Conservation (phyloP, 1,284 basidiomycete genomes). For the Vanrija pseudolonga region DNA sequence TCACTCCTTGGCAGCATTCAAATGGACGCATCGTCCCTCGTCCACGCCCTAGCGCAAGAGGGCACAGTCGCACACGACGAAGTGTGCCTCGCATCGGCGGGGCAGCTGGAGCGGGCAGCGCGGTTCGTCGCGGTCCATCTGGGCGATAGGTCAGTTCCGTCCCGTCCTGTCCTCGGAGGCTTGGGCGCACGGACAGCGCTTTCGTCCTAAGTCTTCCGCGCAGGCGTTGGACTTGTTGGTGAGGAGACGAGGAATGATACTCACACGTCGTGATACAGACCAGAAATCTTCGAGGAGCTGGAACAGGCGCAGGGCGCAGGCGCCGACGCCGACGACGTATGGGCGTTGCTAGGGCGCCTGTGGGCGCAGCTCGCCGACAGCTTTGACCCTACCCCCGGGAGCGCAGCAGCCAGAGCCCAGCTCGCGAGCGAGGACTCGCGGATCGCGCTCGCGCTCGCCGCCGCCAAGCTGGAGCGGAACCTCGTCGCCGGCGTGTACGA, state of each 20-base stretch:
- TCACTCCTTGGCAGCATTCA: background rate
- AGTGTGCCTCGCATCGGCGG: slow-evolving; percentile 10
- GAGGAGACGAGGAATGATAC: background rate
- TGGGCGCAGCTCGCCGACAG: slow-evolving; percentile 7
- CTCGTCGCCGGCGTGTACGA: slow-evolving; percentile 33
- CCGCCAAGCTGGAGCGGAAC: slow-evolving; percentile 42
- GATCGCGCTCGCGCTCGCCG: slow-evolving; percentile 22
- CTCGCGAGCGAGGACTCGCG: slow-evolving; percentile 16
- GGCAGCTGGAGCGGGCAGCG: slow-evolving; percentile 19
- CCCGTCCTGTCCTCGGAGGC: too few relatives aligned
- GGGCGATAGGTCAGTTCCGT: slow-evolving; percentile 24
- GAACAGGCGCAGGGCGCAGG: background rate
- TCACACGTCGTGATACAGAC: slow-evolving; percentile 12
- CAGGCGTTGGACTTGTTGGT: background rate
- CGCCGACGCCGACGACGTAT: slow-evolving; percentile 9
- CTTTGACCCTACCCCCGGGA: slow-evolving; percentile 1
- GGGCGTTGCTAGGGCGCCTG: background rate
- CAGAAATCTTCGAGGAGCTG: slow-evolving; percentile 12
- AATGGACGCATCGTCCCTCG: background rate
- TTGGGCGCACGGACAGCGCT: background rate
- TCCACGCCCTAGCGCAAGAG: background rate
- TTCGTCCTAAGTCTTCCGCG: background rate
- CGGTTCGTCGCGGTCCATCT: slow-evolving; percentile 31
- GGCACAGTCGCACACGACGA: slow-evolving; percentile 14
- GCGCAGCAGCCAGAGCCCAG: slow-evolving; percentile 1